Conservation (phyloP, 2,329 filamentous ascomycete species). For the Huntiella abstrusa region DNA sequence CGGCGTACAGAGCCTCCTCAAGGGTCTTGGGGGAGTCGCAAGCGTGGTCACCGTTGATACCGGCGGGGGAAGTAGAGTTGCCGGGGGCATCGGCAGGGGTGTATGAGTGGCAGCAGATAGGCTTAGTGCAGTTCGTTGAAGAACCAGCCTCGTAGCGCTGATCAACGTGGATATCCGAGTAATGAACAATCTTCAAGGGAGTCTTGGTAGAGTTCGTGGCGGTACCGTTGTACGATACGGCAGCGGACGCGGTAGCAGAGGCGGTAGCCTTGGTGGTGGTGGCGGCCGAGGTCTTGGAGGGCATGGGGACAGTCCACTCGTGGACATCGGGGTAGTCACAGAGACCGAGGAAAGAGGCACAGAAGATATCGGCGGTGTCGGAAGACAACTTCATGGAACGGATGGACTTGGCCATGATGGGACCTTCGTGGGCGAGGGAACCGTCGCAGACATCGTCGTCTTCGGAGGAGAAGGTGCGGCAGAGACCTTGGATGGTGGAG, state of each 20-base stretch:
- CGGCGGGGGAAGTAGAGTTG: constrained; percentile 28
- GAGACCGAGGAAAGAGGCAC: constrained; percentile 32
- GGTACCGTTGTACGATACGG: background rate
- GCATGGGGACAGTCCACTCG: constrained; percentile 20
- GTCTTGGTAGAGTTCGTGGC: constrained; percentile 14
- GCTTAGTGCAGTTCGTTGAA: constrained; percentile 36
- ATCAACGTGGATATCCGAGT: constrained; percentile 41
- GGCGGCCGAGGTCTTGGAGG: background rate
- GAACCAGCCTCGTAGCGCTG: constrained; percentile 33
- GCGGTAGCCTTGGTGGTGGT: constrained; percentile 10
- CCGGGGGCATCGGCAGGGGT: constrained; percentile 27
- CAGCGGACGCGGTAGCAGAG: constrained; percentile 10
- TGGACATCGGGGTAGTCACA: constrained; percentile 30
- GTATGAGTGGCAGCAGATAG: constrained; percentile 38
- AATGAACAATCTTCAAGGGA: constrained; percentile 36
- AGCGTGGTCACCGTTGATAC: constrained; percentile 31
- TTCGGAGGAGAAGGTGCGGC: constrained; percentile 22
- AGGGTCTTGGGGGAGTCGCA: constrained; percentile 33
- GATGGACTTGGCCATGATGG: constrained; percentile 31
- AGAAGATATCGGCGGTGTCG: constrained; percentile 31
- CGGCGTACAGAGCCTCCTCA: constrained; percentile 35
- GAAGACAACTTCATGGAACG: constrained; percentile 28
- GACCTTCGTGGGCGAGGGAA: constrained; percentile 30
- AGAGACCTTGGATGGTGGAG: constrained; percentile 16
- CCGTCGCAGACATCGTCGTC: constrained; percentile 38